A percentile compares a stretch with the other conserved stretches of the same genome.
Conservation (phyloP, 768 basidiomycete genomes). For the Russula brevipes region DNA sequence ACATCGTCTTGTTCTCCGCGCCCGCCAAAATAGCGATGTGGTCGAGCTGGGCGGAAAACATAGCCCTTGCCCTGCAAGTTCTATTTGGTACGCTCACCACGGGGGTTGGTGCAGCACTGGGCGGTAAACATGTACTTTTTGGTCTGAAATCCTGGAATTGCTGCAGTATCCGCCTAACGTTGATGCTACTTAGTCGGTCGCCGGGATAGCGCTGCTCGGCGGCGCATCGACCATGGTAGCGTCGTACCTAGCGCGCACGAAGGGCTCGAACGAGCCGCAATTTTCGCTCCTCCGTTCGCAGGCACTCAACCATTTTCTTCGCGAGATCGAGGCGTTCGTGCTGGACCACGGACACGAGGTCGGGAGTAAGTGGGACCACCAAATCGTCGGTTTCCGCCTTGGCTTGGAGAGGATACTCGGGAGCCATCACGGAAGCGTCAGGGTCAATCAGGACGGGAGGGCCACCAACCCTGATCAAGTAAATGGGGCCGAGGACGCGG, state of each 20-base stretch:
- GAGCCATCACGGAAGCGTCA: slow-evolving; percentile 29
- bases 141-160: too few relatives aligned
- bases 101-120: slow-evolving; percentile 27
- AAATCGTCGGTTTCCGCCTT: slow-evolving; percentile 34
- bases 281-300: slow-evolving; percentile 49
- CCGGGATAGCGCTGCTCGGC: slow-evolving; percentile 42
- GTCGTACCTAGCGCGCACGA: slow-evolving; percentile 64
- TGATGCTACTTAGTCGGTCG: slow-evolving; percentile 30
- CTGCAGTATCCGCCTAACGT: not conserved
- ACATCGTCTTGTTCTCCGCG: not conserved
- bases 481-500: not conserved
- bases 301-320: slow-evolving; percentile 62
- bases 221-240: slow-evolving; percentile 65
- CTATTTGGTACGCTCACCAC: slow-evolving; percentile 31
- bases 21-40: slow-evolving; percentile 11
- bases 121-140: slow-evolving; percentile 23
- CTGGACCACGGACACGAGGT: slow-evolving; percentile 48
- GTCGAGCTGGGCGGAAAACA: slow-evolving; percentile 24
- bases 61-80: slow-evolving; percentile 31
- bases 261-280: slow-evolving; percentile 69
- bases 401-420: slow-evolving; percentile 48
- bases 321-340: slow-evolving; percentile 52
- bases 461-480: not conserved
- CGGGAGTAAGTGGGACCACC: slow-evolving; percentile 34
- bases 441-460: not conserved